Evolutionary conservation across 352 stramenopile species (phyloP).

Genomic region (Phytophthora cryptogea): DNA sequence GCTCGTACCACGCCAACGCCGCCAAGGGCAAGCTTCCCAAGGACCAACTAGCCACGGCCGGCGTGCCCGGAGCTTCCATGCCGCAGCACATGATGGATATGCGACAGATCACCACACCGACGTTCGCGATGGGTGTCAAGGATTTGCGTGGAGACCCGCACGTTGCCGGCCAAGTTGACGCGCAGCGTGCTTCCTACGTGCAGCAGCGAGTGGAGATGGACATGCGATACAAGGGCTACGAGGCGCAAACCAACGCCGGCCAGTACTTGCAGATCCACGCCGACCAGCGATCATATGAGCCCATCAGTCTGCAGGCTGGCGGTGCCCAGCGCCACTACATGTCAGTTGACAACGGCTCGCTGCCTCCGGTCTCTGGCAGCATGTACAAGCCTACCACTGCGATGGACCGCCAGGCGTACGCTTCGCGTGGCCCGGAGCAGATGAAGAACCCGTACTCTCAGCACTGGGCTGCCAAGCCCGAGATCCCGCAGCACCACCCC

Average conservation of each 20-base stretch:
- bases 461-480: slow-evolving; percentile 67
- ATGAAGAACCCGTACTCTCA: slow-evolving; percentile 69
- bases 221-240: slow-evolving; percentile 80
- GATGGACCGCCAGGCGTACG: slow-evolving; percentile 47
- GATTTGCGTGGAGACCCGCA: slow-evolving; percentile 43
- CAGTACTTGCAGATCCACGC: slow-evolving; percentile 78
- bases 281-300: slow-evolving; percentile 78
- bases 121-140: slow-evolving; percentile 53
- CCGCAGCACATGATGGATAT: slow-evolving; percentile 84
- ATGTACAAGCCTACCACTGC: slow-evolving; percentile 47
- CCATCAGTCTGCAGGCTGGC: slow-evolving; percentile 54
- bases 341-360: slow-evolving; percentile 43
- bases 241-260: slow-evolving; percentile 38
- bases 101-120: slow-evolving; percentile 76
- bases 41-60: slow-evolving; percentile 37
- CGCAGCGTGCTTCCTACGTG: slow-evolving; percentile 50
- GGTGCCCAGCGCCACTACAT: slow-evolving; percentile 52
- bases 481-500: slow-evolving; percentile 40
- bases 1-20: slow-evolving; percentile 83
- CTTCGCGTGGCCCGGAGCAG: slow-evolving; percentile 29
- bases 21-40: slow-evolving; percentile 72
- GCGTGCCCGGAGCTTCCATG: slow-evolving; percentile 18
- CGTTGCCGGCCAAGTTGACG: slow-evolving; percentile 29
- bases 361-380: slow-evolving; percentile 52
- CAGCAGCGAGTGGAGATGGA: slow-evolving; percentile 69